Conservation (phyloP, 371 early-diverging fungal genomes). For the Dichotomocladium elegans region DNA sequence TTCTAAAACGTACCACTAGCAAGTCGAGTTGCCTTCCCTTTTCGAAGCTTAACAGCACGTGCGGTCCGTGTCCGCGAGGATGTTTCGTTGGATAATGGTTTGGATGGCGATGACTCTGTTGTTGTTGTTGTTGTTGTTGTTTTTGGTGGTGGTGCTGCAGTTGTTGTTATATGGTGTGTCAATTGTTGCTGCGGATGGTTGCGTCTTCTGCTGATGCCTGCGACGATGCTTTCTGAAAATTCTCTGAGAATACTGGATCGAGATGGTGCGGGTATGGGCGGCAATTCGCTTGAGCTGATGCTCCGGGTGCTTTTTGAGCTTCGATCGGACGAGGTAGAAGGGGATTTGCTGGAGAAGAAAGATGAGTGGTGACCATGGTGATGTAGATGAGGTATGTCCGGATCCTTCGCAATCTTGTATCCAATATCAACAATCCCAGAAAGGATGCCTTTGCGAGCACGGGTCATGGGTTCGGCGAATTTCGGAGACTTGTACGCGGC, state of each 20-base stretch:
- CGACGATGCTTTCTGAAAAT: conserved; percentile 4
- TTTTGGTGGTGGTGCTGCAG: neutral
- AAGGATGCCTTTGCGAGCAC: conserved; percentile 59
- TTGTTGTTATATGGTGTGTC: no score
- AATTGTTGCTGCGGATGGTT: neutral
- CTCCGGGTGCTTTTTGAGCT: conserved; percentile 15
- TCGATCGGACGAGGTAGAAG: conserved; percentile 32
- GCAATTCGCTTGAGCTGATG: conserved; percentile 2
- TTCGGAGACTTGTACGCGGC: conserved; percentile 77
- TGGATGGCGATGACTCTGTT: neutral
- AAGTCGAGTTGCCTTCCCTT: conserved; percentile 1
- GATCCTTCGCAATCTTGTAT: conserved; percentile 19
- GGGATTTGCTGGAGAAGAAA: conserved; percentile 19
- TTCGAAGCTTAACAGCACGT: neutral
- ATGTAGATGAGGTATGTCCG: conserved; percentile 15
- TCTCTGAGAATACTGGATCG: conserved; percentile 34
- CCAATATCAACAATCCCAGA: conserved; percentile 42
- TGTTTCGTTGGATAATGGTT: neutral
- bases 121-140: neutral
- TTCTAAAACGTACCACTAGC: neutral
- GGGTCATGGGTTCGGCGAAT: conserved; percentile 49
- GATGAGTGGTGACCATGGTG: no score
- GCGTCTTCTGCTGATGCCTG: conserved; percentile 2
- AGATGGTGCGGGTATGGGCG: conserved; percentile 18
- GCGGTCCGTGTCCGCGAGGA: neutral